Conservation (phyloP, 2,329 filamentous ascomycete genomes). For the Trichothecium roseum region DNA sequence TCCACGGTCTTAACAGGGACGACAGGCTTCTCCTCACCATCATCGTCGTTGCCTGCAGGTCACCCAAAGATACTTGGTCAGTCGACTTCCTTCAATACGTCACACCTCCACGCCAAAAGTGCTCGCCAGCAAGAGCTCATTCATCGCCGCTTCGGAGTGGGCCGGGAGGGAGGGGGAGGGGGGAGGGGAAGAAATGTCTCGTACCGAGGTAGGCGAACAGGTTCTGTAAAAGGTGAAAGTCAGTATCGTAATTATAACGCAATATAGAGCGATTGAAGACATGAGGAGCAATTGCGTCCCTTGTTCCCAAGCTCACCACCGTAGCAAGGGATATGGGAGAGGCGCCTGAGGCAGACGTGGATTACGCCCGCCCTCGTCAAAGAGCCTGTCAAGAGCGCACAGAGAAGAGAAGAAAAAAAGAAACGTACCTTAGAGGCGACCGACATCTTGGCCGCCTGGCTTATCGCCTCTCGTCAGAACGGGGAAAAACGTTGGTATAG, state of each 20-base stretch:
- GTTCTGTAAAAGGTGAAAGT: slow-evolving; percentile 51
- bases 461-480: slow-evolving; percentile 36
- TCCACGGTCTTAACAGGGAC: slow-evolving; percentile 83
- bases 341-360: background rate
- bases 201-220: slow-evolving; percentile 97
- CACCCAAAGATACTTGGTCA: slow-evolving; percentile 5
- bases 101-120: slow-evolving; percentile 5
- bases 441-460: slow-evolving; percentile 47
- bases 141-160: background rate
- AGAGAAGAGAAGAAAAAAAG: slow-evolving; percentile 4
- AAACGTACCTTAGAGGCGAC: slow-evolving; percentile 49
- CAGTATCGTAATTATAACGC: slow-evolving; percentile 6
- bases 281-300: background rate
- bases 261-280: background rate
- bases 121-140: slow-evolving; percentile 7
- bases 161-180: slow-evolving; percentile 7
- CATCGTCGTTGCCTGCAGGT: slow-evolving; percentile 46
- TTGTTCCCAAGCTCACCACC: no score
- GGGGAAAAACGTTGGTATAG: slow-evolving; percentile 10
- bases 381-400: background rate
- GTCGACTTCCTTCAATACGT: slow-evolving; percentile 1
- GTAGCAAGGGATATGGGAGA: background rate
- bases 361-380: no score
- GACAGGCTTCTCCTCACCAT: slow-evolving; percentile 59
- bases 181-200: slow-evolving; percentile 18